Evolutionary conservation across 129 eudicot species (phyloP), one percentile per base, ranked within the genome.

Genomic region (Centella asiatica): DNA sequence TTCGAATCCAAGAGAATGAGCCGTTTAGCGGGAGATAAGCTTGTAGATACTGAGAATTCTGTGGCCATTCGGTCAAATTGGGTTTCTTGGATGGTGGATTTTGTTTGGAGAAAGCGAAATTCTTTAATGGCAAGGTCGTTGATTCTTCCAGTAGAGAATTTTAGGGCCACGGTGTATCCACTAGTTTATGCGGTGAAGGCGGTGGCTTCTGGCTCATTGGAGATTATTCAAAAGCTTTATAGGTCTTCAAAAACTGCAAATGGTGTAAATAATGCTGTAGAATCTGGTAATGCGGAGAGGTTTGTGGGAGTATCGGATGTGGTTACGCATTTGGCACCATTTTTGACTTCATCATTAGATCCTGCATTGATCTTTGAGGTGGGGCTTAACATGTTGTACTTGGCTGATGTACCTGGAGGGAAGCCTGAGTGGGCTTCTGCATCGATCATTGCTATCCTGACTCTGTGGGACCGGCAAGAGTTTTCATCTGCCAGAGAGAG

Each of bases 351-450:
- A 6, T 87, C 96, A 8, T 72, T 92, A 70, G 98, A 92, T 62
- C 98, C 98, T 2, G 90, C 98, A 4, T 72, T 87, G 81, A 84
- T 92, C 42, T 92, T 81, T 51, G 98, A 92, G 84, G 98, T 92
- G 72, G 98, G 83, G 71, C 81, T 87, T 72, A 92, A 92, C 55
- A 92, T 92, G 98, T 67, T 92, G 73, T 92, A 84, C 76, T 66
- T 92, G 88, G 98, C 98, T 63, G 98, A 92, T 75, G 98, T 92
- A 66, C 96, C 98, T 62, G 98, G 98, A 48, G 98, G 98, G 57
- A 92, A 87, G 74, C 95, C 98, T 15, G 98, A 92, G 74, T 92
- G 95, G 98, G 98, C 98, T 67, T 92, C 98, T 0, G 71, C 81
- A 4, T 87, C 98, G 1, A 87, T 80, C 52, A 92, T 87, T 59